Evolutionary conservation across 768 basidiomycete species (phyloP), one percentile per base, ranked within the genome.

Genomic region (Russula foetens): DNA sequence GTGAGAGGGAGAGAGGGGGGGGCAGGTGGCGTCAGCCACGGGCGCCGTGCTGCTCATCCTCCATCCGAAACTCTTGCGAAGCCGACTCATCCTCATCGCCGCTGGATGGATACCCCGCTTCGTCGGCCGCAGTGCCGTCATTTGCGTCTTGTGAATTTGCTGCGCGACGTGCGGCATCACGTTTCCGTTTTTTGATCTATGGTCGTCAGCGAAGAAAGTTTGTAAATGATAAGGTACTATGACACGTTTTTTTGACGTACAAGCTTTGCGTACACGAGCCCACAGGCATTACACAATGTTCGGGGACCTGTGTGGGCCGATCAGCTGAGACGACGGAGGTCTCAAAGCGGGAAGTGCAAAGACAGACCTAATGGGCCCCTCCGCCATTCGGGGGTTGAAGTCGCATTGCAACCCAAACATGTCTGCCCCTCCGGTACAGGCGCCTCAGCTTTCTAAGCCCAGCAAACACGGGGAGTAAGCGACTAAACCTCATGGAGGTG

Each of bases 301-400:
- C 90, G 80, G 24, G 89, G 89, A 53, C 89, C 88, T 90, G 31
- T 26, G 28, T 17, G 41, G 19, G 19, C n/a, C 63, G 62, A 61
- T 66, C 64, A 61, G 63, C 63, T 67, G 63, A 56, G 43, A 17
- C 17, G 46, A 64, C 23, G 45, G 63, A 33, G 38, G 23, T 58
- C 44, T 12, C 49, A 53, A 38, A 47, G 49, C n/a, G 51, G 45
- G 56, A 41, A 35, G 35, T 26, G 17, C 26, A 41, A 19, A 38
- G 46, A 73, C 77, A 71, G 69, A 90, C 89, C 90, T 75, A 92
- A 72, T 15, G 90, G 90, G 1, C 90, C 90, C 63, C 90, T 76
- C 56, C 90, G 78, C 90, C 90, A 92, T 75, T 92, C 90, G 7
- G 90, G 90, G 64, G 90, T 92, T 58, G 88, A 85, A 17, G 90